These are phyloP conservation scores for Aurinia saxatilis DNA, from an alignment of 345 rosid species.

Conservation along the genomic window DNA sequence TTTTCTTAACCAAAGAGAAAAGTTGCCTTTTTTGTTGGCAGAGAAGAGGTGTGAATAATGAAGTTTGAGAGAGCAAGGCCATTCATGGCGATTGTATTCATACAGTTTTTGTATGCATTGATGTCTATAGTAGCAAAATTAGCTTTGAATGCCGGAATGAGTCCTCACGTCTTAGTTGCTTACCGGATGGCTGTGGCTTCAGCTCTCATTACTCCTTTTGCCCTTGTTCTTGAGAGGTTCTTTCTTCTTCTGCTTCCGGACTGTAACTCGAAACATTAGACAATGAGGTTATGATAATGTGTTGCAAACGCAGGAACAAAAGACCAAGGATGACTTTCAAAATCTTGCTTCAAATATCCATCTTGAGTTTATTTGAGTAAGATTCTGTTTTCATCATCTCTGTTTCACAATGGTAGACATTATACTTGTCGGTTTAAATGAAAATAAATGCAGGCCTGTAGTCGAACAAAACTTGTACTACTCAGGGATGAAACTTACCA, in stretches of 20 bases:
- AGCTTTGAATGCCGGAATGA: slow-evolving; percentile 40
- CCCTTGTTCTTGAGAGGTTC: slow-evolving; percentile 56
- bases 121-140: slow-evolving; percentile 35
- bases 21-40: background rate
- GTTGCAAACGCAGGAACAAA: slow-evolving; percentile 43
- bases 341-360: slow-evolving; percentile 47
- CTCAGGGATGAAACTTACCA: slow-evolving; percentile 63
- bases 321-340: slow-evolving; percentile 70
- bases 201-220: slow-evolving; percentile 61
- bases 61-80: slow-evolving; percentile 29
- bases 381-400: slow-evolving; percentile 10
- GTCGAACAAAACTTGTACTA: slow-evolving; percentile 41
- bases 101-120: slow-evolving; percentile 36
- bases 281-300: background rate
- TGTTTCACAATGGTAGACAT: background rate
- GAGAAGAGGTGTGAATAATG: slow-evolving; percentile 16
- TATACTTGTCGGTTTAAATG: background rate
- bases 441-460: slow-evolving; percentile 24
- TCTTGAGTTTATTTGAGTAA: slow-evolving; percentile 69
- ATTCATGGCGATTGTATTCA: slow-evolving; percentile 29
- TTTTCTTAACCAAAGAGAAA: background rate
- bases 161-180: slow-evolving; percentile 53
- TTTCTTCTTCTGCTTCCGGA: background rate
- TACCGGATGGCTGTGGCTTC: slow-evolving; percentile 65
- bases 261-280: background rate